Evolutionary conservation across 805 yeast genomes (phyloP).

Genomic region (Sugiyamaella valdiviana): DNA sequence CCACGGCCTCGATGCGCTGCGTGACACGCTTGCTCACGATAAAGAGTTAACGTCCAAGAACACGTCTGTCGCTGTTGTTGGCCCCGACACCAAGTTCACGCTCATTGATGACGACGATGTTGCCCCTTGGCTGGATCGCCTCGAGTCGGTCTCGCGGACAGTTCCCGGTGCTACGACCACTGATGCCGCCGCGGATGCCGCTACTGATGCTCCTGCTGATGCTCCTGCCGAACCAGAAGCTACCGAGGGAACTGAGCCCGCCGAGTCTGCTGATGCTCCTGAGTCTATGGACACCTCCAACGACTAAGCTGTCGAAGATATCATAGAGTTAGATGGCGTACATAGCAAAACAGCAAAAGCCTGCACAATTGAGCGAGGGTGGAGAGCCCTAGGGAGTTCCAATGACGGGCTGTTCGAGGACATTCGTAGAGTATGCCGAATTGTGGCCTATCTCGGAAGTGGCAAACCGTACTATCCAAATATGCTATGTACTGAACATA

Average conservation of each 20-base stretch:
- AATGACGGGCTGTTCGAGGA: too few species aligned
- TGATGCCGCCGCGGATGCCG: constrained; percentile 11
- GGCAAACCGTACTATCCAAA: too few species aligned
- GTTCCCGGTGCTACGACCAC: constrained; percentile 20
- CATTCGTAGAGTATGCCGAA: too few species aligned
- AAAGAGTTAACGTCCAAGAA: constrained; percentile 79
- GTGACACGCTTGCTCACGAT: constrained; percentile 92
- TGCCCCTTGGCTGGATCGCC: constrained; percentile 69
- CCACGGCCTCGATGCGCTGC: constrained; percentile 81
- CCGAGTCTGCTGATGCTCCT: background rate
- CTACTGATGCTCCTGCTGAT: constrained; percentile 15
- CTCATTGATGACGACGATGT: constrained; percentile 84
- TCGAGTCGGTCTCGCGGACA: constrained; percentile 58
- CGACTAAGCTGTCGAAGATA: background rate
- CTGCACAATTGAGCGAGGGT: too few species aligned
- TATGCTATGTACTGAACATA: too few species aligned
- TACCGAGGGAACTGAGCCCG: too few species aligned
- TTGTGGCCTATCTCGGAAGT: too few species aligned
- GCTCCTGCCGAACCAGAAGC: constrained; percentile 17
- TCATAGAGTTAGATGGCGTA: background rate
- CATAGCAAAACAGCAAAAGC: too few species aligned
- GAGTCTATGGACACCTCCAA: background rate
- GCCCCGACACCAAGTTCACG: constrained; percentile 66
- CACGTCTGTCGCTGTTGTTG: constrained; percentile 91
- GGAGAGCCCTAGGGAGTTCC: too few species aligned